Conservation (phyloP, 805 yeast genomes). For the Zygosaccharomyces kombuchaensis region DNA sequence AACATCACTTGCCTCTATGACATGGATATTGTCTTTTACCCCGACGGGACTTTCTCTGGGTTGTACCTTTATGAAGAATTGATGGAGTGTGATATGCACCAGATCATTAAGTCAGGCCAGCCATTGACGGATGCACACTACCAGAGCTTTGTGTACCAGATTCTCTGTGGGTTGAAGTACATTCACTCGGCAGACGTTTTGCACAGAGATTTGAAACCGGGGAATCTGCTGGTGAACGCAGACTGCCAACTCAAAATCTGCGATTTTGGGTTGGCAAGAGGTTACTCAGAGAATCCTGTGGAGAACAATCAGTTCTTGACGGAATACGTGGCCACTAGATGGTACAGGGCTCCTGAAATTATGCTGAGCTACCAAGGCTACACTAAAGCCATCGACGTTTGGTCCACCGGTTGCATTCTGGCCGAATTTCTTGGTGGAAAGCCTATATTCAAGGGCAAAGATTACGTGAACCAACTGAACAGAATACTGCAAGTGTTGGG, state of each 20-base stretch:
- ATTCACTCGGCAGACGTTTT: constrained; percentile 89
- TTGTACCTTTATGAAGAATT: constrained; percentile 90
- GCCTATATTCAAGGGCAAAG: constrained; percentile 92
- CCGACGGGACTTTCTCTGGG: constrained; percentile 79
- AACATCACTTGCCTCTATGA: constrained; percentile 94
- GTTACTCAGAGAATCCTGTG: constrained; percentile 75
- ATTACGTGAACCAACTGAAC: constrained; percentile 90
- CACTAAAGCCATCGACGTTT: constrained; percentile 92
- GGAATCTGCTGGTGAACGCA: constrained; percentile 86
- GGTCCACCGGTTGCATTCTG: constrained; percentile 97
- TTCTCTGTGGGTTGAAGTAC: constrained; percentile 82
- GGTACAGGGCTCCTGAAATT: constrained; percentile 99
- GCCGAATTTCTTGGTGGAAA: constrained; percentile 90
- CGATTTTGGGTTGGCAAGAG: constrained; percentile 94
- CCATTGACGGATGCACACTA: constrained; percentile 92
- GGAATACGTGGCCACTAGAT: constrained; percentile 96
- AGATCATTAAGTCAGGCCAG: constrained; percentile 90
- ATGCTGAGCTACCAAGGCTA: constrained; percentile 92
- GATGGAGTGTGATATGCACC: constrained; percentile 99
- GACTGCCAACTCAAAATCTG: constrained; percentile 95
- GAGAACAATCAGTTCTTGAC: constrained; percentile 92
- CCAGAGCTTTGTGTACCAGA: constrained; percentile 89
- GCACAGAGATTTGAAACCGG: constrained; percentile 93
- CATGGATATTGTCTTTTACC: constrained; percentile 69
- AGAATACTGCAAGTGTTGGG: constrained; percentile 84